Conservation (phyloP, 768 basidiomycete genomes). For the Wakefieldia striispora region DNA sequence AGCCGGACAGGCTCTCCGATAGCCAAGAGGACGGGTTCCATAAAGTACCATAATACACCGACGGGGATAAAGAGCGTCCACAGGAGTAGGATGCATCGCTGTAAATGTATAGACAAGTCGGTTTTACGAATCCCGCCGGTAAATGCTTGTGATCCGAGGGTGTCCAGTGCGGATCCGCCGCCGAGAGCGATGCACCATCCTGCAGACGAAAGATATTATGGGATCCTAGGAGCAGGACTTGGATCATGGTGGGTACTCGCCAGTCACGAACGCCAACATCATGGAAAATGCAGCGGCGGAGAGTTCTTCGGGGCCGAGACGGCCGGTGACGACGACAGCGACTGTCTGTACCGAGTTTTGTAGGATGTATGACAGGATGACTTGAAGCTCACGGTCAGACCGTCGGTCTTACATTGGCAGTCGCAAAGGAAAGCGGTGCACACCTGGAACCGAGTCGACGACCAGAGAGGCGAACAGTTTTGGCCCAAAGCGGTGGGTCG, state of each 20-base stretch:
- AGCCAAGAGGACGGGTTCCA: conserved; percentile 57
- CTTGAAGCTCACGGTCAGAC: conserved; percentile 28
- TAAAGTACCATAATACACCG: conserved; percentile 59
- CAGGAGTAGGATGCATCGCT: conserved; percentile 64
- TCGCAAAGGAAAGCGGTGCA: conserved; percentile 10
- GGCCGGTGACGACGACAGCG: conserved; percentile 61
- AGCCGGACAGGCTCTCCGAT: conserved; percentile 61
- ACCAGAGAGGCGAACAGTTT: conserved; percentile 47
- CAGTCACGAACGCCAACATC: conserved; percentile 79
- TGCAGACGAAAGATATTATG: conserved; percentile 43
- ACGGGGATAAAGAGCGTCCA: conserved; percentile 67
- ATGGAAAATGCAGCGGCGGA: conserved; percentile 70
- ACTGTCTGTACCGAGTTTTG: conserved; percentile 74
- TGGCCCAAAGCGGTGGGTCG: conserved; percentile 18
- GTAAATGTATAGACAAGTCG: conserved; percentile 69
- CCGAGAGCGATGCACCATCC: conserved; percentile 78
- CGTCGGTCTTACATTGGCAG: too few species aligned
- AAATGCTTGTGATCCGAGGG: conserved; percentile 74
- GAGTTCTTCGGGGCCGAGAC: conserved; percentile 66
- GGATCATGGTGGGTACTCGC: conserved; percentile 46
- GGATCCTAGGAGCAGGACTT: conserved; percentile 42
- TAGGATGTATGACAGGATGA: conserved; percentile 66
- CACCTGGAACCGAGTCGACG: conserved; percentile 59
- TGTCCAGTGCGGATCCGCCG: conserved; percentile 77
- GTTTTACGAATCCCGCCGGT: conserved; percentile 59